These are phyloP conservation scores for Acer negundo DNA, from an alignment of 345 rosid species.

Conservation along the genomic window DNA sequence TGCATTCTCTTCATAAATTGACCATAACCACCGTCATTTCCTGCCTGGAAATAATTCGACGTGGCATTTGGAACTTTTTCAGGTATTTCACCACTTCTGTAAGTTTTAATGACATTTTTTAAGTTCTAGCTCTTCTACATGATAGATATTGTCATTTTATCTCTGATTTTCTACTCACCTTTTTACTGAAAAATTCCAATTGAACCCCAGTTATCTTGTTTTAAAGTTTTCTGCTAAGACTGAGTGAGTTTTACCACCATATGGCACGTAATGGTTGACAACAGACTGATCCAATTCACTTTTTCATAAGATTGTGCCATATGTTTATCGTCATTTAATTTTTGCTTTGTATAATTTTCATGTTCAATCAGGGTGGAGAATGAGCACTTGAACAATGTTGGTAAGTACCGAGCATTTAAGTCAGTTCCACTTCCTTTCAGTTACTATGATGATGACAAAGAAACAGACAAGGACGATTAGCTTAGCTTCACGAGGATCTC, in stretches of 20 bases:
- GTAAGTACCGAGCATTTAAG: constrained; percentile 66
- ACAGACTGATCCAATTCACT: background rate
- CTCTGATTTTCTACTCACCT: background rate
- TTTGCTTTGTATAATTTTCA: constrained; percentile 1
- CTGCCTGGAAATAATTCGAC: constrained; percentile 65
- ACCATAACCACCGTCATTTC: constrained; percentile 45
- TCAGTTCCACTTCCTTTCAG: constrained; percentile 68
- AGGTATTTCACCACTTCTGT: constrained; percentile 38
- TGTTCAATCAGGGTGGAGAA: constrained; percentile 57
- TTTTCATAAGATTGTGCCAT: background rate
- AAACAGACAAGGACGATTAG: constrained; percentile 13
- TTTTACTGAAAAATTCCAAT: background rate
- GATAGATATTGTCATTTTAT: background rate
- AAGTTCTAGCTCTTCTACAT: background rate
- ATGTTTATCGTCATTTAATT: constrained; percentile 7
- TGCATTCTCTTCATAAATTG: constrained; percentile 45
- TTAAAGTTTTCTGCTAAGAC: too few relatives aligned
- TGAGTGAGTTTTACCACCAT: too few relatives aligned
- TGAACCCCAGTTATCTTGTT: background rate
- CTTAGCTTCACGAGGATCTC: background rate
- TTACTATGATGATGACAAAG: constrained; percentile 36
- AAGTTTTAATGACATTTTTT: background rate
- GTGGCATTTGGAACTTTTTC: constrained; percentile 83
- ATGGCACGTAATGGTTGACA: background rate
- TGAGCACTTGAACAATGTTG: constrained; percentile 78